Evolutionary conservation across 257 asterid genomes (phyloP).

Genomic region (Ballota nigra): DNA sequence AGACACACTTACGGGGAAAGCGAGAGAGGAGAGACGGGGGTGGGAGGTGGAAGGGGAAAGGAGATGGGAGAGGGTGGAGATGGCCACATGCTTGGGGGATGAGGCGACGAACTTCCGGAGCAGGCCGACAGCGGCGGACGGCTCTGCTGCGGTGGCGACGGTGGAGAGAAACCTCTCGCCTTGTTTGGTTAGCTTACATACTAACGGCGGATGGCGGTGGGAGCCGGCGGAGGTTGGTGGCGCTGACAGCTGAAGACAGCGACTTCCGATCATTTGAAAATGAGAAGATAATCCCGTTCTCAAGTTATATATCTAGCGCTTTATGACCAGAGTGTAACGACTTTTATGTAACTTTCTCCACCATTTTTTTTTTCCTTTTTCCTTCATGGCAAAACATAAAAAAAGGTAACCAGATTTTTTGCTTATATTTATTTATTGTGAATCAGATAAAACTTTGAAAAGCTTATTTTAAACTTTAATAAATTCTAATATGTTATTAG

Average conservation of each 20-base stretch:
- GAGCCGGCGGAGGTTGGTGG: constrained; percentile 31
- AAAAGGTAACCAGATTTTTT: too few relatives aligned
- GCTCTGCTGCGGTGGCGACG: constrained; percentile 42
- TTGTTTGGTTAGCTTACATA: constrained; percentile 49
- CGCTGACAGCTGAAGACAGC: constrained; percentile 21
- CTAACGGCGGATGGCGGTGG: constrained; percentile 31
- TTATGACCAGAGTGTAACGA: neutral
- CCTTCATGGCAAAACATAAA: too few relatives aligned
- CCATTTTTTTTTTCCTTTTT: too few relatives aligned
- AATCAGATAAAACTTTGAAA: too few relatives aligned
- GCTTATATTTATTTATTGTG: too few relatives aligned
- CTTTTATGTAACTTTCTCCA: neutral
- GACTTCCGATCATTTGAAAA: constrained; percentile 27
- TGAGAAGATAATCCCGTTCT: neutral
- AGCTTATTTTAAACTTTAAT: too few relatives aligned
- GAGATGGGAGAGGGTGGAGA: constrained; percentile 72
- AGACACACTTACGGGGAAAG: constrained; percentile 59
- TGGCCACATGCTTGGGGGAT: constrained; percentile 67
- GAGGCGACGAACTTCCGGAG: constrained; percentile 76
- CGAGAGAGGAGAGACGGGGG: constrained; percentile 54
- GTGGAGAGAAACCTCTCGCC: constrained; percentile 65
- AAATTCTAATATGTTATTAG: too few relatives aligned
- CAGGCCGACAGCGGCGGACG: constrained; percentile 38
- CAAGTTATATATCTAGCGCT: neutral
- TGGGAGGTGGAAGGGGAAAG: constrained; percentile 56